phyloP scores from a whole-genome alignment of 441 rosid species.

The Adansonia madagascariensis region DNA sequence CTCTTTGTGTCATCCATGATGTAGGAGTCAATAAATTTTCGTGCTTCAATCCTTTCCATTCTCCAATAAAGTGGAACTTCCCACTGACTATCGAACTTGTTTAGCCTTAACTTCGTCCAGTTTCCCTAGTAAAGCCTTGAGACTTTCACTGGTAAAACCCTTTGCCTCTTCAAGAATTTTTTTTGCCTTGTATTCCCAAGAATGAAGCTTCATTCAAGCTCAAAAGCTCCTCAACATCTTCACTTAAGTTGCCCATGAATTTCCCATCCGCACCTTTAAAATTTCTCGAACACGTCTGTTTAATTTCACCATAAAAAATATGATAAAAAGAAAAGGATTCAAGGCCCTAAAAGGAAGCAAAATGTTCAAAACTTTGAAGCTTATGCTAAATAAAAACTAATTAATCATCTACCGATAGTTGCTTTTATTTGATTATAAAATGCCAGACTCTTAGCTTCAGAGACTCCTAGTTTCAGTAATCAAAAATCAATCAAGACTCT shows the following conservation, averaged over 20 bases:
- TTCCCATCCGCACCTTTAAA: conserved; percentile 27
- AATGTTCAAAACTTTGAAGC: neutral
- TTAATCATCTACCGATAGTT: neutral
- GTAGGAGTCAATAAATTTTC: conserved; percentile 12
- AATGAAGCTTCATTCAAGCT: conserved; percentile 19
- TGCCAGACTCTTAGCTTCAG: too few relatives aligned
- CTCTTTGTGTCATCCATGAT: neutral
- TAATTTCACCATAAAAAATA: neutral
- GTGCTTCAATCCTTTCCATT: conserved; percentile 15
- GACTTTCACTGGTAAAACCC: neutral
- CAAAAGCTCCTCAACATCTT: neutral
- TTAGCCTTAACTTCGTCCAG: neutral
- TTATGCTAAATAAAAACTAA: neutral
- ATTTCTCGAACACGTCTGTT: conserved; percentile 30
- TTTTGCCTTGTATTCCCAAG: neutral
- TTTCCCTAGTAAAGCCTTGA: neutral
- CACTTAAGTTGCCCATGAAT: conserved; percentile 19
- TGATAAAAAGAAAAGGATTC: neutral
- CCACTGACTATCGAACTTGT: conserved; percentile 13
- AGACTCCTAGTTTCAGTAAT: too few relatives aligned
- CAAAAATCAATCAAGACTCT: too few relatives aligned
- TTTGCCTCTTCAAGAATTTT: conserved; percentile 16
- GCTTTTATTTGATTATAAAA: too few relatives aligned
- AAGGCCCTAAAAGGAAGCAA: neutral
- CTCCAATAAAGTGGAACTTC: conserved; percentile 21